Conservation (phyloP, 495 filamentous ascomycete genomes). For the Cenococcum geophilum region DNA sequence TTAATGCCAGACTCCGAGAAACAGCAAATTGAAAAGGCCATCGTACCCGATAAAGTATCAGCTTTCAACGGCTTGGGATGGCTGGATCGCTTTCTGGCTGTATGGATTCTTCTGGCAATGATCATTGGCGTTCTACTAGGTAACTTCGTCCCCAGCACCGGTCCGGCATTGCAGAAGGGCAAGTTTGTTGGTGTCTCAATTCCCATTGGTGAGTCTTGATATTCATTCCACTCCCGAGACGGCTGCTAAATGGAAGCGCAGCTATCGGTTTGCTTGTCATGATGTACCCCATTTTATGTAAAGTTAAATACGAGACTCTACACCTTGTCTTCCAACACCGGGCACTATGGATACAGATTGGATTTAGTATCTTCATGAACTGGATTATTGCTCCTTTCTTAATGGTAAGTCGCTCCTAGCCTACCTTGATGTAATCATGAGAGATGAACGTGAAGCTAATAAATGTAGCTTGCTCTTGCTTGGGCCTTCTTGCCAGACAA, state of each 20-base stretch:
- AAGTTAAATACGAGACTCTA: constrained; percentile 70
- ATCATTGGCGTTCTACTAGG: constrained; percentile 66
- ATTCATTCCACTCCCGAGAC: constrained; percentile 4
- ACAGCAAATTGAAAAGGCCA: background rate
- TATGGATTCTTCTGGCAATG: constrained; percentile 87
- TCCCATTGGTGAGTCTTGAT: constrained; percentile 55
- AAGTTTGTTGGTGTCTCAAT: constrained; percentile 65
- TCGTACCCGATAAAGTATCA: constrained; percentile 10
- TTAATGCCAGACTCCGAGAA: background rate
- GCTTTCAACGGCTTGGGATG: constrained; percentile 52
- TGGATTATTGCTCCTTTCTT: constrained; percentile 80
- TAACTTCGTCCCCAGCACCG: constrained; percentile 62
- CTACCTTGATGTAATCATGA: constrained; percentile 1
- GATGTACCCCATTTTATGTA: constrained; percentile 92
- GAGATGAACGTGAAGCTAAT: background rate
- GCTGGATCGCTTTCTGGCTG: constrained; percentile 65
- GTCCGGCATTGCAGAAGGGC: constrained; percentile 57
- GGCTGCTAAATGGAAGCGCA: constrained; percentile 26
- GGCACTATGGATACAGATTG: constrained; percentile 68
- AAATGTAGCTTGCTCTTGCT: constrained; percentile 55
- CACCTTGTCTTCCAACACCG: constrained; percentile 58
- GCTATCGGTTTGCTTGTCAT: constrained; percentile 78
- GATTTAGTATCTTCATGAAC: constrained; percentile 70
- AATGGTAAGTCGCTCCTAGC: constrained; percentile 53
- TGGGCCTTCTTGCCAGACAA: constrained; percentile 82